These are phyloP conservation scores for Solanum hybrid DNA, from an alignment of 305 asterid species.

Conservation along the genomic window DNA sequence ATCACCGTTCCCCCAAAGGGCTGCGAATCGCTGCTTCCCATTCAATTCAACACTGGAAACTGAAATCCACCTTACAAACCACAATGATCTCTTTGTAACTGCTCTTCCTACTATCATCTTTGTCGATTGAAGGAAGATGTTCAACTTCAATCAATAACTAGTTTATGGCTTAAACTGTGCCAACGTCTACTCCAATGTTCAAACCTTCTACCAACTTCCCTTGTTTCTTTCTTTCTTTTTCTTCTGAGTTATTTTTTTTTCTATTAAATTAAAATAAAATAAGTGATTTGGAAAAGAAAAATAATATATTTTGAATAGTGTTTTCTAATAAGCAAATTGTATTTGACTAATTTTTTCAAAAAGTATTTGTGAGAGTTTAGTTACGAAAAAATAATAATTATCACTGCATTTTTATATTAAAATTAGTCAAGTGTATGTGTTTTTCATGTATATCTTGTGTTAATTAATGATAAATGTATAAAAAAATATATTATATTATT, in stretches of 20 bases:
- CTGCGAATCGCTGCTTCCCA: conserved; percentile 56
- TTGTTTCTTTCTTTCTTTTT: background rate
- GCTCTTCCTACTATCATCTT: background rate
- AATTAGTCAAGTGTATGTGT: background rate
- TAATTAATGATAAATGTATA: too few relatives aligned
- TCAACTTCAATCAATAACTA: background rate
- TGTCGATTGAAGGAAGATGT: background rate
- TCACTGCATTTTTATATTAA: background rate
- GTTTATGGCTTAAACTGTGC: background rate
- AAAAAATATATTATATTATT: too few relatives aligned
- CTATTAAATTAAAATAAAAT: too few relatives aligned
- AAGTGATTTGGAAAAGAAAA: background rate
- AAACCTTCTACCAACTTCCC: background rate
- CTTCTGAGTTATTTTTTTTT: background rate
- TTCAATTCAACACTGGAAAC: conserved; percentile 22
- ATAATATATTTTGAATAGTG: too few relatives aligned
- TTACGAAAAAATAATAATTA: background rate
- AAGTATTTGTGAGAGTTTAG: background rate
- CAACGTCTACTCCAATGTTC: conserved; percentile 10
- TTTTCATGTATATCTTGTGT: background rate
- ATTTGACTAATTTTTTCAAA: background rate
- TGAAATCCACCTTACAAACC: conserved; percentile 29
- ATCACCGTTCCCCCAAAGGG: conserved; percentile 96
- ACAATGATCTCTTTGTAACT: background rate
- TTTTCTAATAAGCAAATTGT: background rate